phyloP scores from a whole-genome alignment of 1,284 basidiomycete species.

The Stygiomarasmius scandens region DNA sequence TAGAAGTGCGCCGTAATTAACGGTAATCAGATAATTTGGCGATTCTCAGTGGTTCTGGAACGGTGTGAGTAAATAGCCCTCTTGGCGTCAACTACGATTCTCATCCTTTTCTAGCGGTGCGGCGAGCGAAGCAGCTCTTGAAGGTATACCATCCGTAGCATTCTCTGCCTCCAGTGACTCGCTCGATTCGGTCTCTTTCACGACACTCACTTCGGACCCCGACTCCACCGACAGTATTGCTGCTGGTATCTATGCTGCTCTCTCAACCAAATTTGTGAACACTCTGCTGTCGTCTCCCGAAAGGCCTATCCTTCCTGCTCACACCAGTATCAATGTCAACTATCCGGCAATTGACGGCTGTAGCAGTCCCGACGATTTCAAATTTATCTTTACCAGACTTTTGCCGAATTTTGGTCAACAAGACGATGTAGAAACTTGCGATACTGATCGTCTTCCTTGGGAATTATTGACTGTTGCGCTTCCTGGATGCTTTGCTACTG shows the following conservation, averaged over 20 bases:
- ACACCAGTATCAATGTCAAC: constrained; percentile 53
- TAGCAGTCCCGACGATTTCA: constrained; percentile 35
- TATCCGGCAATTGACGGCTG: constrained; percentile 46
- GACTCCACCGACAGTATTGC: constrained; percentile 30
- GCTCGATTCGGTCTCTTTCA: constrained; percentile 43
- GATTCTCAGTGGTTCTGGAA: constrained; percentile 42
- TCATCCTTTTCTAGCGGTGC: constrained; percentile 41
- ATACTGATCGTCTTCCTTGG: constrained; percentile 39
- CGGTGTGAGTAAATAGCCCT: constrained; percentile 39
- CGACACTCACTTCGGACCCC: constrained; percentile 39
- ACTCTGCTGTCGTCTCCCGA: constrained; percentile 32
- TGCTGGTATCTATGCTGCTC: constrained; percentile 36
- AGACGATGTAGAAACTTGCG: constrained; percentile 51
- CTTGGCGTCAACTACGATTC: background rate
- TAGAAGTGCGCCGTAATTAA: background rate
- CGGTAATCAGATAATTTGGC: constrained; percentile 41
- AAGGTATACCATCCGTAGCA: constrained; percentile 52
- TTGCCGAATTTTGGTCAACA: constrained; percentile 26
- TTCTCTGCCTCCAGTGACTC: constrained; percentile 47
- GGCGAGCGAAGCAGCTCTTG: constrained; percentile 45
- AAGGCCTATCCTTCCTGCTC: constrained; percentile 40
- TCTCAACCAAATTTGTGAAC: constrained; percentile 34
- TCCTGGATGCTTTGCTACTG: constrained; percentile 45
- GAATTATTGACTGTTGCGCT: constrained; percentile 38
- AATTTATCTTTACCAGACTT: constrained; percentile 51